phyloP scores from a whole-genome alignment of 164 flowering plant species.

The Umbellularia californica region DNA sequence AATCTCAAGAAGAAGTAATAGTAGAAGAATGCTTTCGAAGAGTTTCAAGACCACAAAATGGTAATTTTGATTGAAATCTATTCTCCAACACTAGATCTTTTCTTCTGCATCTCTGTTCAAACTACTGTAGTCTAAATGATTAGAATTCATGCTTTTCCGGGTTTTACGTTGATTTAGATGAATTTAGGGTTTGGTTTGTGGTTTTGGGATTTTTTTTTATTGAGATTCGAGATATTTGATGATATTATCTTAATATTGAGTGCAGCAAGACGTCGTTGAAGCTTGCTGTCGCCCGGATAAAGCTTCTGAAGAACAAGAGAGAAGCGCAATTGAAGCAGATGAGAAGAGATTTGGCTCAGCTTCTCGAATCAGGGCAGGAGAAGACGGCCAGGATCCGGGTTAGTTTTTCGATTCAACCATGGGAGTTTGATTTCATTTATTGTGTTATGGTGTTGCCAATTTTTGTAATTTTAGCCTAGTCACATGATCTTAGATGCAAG shows the following conservation, averaged over 20 bases:
- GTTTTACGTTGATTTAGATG: background rate
- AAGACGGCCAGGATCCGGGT: conserved; percentile 86
- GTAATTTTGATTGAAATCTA: conserved; percentile 22
- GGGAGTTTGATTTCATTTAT: background rate
- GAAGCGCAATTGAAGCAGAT: conserved; percentile 54
- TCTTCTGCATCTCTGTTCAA: background rate
- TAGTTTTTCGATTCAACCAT: conserved; percentile 2
- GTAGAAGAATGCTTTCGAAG: conserved; percentile 20
- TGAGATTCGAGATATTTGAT: background rate
- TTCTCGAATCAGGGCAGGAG: conserved; percentile 79
- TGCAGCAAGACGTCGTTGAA: conserved; percentile 83
- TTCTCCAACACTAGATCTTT: background rate
- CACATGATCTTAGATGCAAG: no score
- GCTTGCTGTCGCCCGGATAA: conserved; percentile 67
- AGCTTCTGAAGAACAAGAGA: conserved; percentile 84
- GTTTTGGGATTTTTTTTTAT: conserved; percentile 5
- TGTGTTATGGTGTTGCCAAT: no score
- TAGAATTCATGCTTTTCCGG: background rate
- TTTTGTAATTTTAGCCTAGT: no score
- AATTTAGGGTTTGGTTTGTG: conserved; percentile 11
- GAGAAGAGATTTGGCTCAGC: conserved; percentile 80
- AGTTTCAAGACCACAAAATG: conserved; percentile 90
- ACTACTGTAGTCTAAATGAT: no score
- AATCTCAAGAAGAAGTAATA: background rate
- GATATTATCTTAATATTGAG: background rate